A percentile compares a stretch with the other conserved stretches of the same genome.
phyloP scores from a whole-genome alignment of 768 basidiomycete species.

The Podaxis pistillaris region DNA sequence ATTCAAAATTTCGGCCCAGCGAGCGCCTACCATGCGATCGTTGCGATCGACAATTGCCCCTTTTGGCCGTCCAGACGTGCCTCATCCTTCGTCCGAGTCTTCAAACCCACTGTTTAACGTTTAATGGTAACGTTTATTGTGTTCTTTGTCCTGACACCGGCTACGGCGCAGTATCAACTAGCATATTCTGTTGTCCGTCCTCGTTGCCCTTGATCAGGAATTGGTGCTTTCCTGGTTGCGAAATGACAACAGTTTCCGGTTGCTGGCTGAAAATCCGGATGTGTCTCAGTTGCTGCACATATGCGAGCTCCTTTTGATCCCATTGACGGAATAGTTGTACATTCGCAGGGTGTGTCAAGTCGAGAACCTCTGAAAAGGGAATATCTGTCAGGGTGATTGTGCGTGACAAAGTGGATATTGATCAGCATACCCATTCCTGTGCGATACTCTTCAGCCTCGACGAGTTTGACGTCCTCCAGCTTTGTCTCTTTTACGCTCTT shows the following conservation, averaged over 20 bases:
- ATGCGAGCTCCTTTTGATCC: slow-evolving; percentile 76
- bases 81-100: not conserved
- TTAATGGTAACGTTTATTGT: not conserved
- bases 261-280: slow-evolving; percentile 68
- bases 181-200: slow-evolving; percentile 21
- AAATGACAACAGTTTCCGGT: slow-evolving; percentile 46
- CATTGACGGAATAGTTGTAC: slow-evolving; percentile 72
- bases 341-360: slow-evolving; percentile 71
- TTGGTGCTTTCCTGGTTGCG: slow-evolving; percentile 61
- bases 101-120: not conserved
- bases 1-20: not conserved
- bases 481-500: slow-evolving; percentile 67
- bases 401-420: not conserved
- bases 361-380: slow-evolving; percentile 60
- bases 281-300: slow-evolving; percentile 68
- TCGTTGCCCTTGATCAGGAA: slow-evolving; percentile 25
- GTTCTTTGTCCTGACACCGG: too few relatives aligned
- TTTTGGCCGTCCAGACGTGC: not conserved
- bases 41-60: slow-evolving; percentile 1
- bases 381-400: slow-evolving; percentile 7
- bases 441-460: slow-evolving; percentile 71
- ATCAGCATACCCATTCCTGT: slow-evolving; percentile 71
- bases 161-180: slow-evolving; percentile 3
- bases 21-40: not conserved
- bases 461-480: slow-evolving; percentile 67